Percentiles rank a stretch among this genome's conserved stretches.
Evolutionary conservation across 495 filamentous ascomycete species (phyloP).

Genomic region (Daldinia decipiens): DNA sequence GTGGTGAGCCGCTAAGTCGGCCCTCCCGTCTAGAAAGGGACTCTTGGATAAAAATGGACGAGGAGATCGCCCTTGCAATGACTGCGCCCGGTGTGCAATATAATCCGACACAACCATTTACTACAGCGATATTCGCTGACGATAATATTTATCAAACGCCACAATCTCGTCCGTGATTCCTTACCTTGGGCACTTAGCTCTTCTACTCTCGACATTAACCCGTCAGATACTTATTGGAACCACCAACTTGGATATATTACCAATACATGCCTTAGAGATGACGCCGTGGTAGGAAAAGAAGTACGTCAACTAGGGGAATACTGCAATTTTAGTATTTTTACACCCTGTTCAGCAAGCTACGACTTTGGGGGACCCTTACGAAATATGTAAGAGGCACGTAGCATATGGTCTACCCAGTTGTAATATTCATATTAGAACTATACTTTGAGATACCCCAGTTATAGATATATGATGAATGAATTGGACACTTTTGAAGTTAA

Average conservation of each 20-base stretch:
- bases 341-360: neutral
- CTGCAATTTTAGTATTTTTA: neutral
- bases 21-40: constrained; percentile 26
- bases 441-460: neutral
- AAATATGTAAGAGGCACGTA: neutral
- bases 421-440: neutral
- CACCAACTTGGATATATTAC: neutral
- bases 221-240: neutral
- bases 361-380: neutral
- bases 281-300: neutral
- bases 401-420: neutral
- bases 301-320: neutral
- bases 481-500: neutral
- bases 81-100: constrained; percentile 2
- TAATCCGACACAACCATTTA: constrained; percentile 7
- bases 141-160: neutral
- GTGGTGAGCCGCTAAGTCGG: constrained; percentile 16
- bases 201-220: neutral
- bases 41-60: constrained; percentile 46
- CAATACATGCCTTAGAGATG: neutral
- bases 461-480: neutral
- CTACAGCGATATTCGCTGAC: neutral
- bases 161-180: neutral
- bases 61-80: constrained; percentile 21
- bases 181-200: no score